Evolutionary conservation across 2,329 filamentous ascomycete genomes (phyloP).

Genomic region (Xylaria sp.): DNA sequence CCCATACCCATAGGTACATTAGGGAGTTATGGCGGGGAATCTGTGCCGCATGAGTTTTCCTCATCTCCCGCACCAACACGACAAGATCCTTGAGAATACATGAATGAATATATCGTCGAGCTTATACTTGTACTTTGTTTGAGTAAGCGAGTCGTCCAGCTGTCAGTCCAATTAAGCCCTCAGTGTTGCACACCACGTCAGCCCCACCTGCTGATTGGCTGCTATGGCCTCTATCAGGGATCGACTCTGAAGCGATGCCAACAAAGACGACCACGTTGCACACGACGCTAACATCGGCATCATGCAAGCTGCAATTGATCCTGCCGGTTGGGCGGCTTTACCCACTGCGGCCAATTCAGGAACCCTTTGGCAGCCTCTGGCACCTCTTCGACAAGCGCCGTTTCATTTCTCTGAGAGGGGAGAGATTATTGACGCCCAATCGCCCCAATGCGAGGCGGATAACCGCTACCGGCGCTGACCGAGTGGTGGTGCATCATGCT

Average conservation of each 20-base stretch:
- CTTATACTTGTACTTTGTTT: no score
- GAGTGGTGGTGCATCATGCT: constrained; percentile 30
- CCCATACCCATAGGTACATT: no score
- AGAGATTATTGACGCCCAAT: constrained; percentile 34
- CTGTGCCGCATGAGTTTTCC: not conserved
- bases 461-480: constrained; percentile 19
- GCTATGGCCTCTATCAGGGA: constrained; percentile 17
- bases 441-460: constrained; percentile 10
- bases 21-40: no score
- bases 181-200: constrained; percentile 13
- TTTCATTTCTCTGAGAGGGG: constrained; percentile 16
- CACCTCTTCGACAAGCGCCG: constrained; percentile 19
- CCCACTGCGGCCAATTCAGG: constrained; percentile 35
- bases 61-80: not conserved
- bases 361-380: constrained; percentile 26
- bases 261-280: constrained; percentile 44
- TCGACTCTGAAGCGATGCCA: constrained; percentile 36
- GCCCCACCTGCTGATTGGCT: constrained; percentile 30
- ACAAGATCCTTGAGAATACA: constrained; percentile 18
- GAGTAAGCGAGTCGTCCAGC: constrained; percentile 14
- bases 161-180: constrained; percentile 18
- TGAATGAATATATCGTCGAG: constrained; percentile 12
- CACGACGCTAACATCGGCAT: constrained; percentile 29
- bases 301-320: constrained; percentile 32
- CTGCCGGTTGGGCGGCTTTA: constrained; percentile 32